Base-by-base conservation (phyloP, 768 basidiomycete species). In the Agaricus subrufescens region DNA sequence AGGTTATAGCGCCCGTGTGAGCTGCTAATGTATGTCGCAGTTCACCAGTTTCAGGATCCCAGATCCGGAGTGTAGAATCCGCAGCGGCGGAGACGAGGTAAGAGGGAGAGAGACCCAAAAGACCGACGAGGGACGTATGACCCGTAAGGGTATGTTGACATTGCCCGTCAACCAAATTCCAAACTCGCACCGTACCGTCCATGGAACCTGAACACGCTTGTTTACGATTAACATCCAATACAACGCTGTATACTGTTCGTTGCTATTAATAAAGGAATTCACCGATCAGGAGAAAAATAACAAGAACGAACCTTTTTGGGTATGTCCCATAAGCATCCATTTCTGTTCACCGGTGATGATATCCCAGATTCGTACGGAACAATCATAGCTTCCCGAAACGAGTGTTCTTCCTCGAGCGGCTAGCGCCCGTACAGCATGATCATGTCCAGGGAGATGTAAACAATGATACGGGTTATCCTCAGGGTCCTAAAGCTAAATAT, bases 1-100 rank as follows among this genome's bases (percentile, higher is more conserved):
- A 99, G 15, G 97, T 98, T 62, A 99, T 98, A n/a, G 96, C 94
- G 23, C 95, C 96, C 5, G 89, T 89, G 68, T 98, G 96, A 1
- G 91, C 93, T 3, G 87, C 86, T 30, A 99, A 81, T 0, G 87
- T 86, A 61, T 94, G 88, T 39, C 82, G 84, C 30, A 91, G 77
- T 56, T 86, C 85, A 54, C 93, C 92, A 0, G 83, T 83, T 38
- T 87, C 84, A 1, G 94, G 91, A 65, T 98, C 89, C 96, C 96
- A 98, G 42, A 98, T 83, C 7, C 95, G 86, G 7, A 99, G 75
- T 0, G 94, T 96, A 23, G 93, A 94, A 68, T 99, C 96, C 19
- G 96, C 96, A 0, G 97, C 96, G 3, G 94, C 97, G 37, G 93
- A 95, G 55, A 98, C 96, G 52, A 98, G 85, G 66, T 87, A 80